Percentiles rank a stretch among this genome's conserved stretches.
phyloP scores from a whole-genome alignment of 2,329 filamentous ascomycete species.

The Cadophora sp. region DNA sequence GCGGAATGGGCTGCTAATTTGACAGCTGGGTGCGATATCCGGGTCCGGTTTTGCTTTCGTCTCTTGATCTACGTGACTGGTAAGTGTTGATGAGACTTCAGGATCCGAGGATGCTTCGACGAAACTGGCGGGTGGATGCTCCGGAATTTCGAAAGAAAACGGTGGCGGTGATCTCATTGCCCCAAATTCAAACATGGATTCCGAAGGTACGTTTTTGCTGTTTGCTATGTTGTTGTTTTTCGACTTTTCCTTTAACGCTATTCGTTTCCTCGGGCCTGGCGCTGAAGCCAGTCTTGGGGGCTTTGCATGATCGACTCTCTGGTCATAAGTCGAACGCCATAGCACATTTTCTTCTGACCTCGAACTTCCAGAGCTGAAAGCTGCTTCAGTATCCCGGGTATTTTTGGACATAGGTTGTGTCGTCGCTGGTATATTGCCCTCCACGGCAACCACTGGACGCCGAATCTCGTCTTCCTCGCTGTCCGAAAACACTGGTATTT shows the following conservation, averaged over 20 bases:
- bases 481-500: slow-evolving; percentile 12
- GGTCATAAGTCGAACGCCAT: background rate
- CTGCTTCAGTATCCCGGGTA: background rate
- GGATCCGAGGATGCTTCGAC: background rate
- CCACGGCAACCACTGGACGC: background rate
- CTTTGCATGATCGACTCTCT: background rate
- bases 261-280: background rate
- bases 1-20: background rate
- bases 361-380: background rate
- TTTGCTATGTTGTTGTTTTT: background rate
- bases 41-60: background rate
- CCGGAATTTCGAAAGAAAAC: background rate
- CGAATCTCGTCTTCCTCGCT: background rate
- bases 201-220: background rate
- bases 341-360: background rate
- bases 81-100: background rate
- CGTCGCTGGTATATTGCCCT: background rate
- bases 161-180: background rate
- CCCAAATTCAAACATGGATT: background rate
- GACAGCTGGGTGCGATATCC: background rate
- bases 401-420: background rate
- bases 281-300: background rate
- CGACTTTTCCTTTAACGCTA: background rate
- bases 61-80: background rate
- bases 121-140: background rate